phyloP scores from a whole-genome alignment of 1,284 basidiomycete genomes.

The Ganoderma leucocontextum region DNA sequence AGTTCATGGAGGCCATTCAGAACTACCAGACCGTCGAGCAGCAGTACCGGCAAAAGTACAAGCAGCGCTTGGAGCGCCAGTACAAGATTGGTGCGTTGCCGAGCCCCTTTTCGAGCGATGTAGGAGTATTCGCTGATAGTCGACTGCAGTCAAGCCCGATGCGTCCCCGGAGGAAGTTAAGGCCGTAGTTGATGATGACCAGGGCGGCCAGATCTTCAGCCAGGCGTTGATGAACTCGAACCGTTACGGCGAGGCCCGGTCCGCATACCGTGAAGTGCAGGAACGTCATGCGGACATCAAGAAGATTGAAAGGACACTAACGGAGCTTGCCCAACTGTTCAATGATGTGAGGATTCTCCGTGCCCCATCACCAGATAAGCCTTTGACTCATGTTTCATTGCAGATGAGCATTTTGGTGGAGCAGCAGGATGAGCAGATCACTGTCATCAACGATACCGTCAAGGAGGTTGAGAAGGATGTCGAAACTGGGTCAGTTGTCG shows the following conservation, averaged over 20 bases:
- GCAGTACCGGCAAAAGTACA: conserved; percentile 92
- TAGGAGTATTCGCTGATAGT: conserved; percentile 2
- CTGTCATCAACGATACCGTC: conserved; percentile 81
- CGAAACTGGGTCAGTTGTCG: conserved; percentile 75
- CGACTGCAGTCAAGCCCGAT: conserved; percentile 86
- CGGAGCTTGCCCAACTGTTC: conserved; percentile 95
- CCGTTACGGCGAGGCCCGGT: conserved; percentile 89
- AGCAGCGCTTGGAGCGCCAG: conserved; percentile 95
- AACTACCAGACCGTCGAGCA: conserved; percentile 93
- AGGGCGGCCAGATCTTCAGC: conserved; percentile 90
- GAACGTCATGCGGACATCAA: conserved; percentile 96
- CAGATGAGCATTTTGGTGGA: conserved; percentile 92
- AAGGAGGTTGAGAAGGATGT: conserved; percentile 80
- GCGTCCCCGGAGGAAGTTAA: conserved; percentile 92
- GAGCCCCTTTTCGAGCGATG: conserved; percentile 1
- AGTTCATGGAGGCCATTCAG: conserved; percentile 88
- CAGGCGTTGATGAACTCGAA: conserved; percentile 94
- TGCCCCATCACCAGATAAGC: neutral
- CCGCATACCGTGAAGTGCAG: conserved; percentile 95
- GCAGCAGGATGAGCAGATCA: conserved; percentile 90
- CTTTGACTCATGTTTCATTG: conserved; percentile 3
- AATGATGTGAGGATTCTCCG: conserved; percentile 74
- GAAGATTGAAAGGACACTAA: conserved; percentile 92
- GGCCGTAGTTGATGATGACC: conserved; percentile 88
- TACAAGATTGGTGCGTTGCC: conserved; percentile 84